Conservation (phyloP, 2,329 filamentous ascomycete species). For the Alternaria conjuncta region DNA sequence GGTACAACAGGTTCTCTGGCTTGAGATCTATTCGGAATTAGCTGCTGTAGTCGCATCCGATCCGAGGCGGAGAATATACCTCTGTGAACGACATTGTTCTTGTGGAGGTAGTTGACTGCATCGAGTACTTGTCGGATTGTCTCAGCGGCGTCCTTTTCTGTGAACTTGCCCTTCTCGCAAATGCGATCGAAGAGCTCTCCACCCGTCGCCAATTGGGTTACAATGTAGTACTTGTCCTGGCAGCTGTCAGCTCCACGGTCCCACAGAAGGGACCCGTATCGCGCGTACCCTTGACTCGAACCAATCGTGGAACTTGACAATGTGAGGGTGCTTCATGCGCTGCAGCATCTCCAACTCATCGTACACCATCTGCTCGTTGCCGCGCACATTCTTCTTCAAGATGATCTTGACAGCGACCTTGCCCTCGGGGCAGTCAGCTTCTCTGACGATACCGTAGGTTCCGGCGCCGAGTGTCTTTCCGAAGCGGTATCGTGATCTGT, state of each 20-base stretch:
- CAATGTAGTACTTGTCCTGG: constrained; percentile 99
- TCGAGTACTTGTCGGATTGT: constrained; percentile 93
- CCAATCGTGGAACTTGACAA: constrained; percentile 98
- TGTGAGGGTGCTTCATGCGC: constrained; percentile 88
- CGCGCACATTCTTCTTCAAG: constrained; percentile 98
- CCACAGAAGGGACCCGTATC: background rate
- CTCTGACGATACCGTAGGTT: constrained; percentile 97
- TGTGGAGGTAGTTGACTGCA: constrained; percentile 92
- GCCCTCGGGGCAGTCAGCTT: constrained; percentile 83
- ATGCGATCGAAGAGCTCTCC: constrained; percentile 98
- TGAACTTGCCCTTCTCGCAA: constrained; percentile 97
- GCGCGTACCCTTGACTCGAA: constrained; percentile 88
- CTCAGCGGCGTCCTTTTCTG: constrained; percentile 95
- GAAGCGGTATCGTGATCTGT: constrained; percentile 85
- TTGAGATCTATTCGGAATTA: constrained; percentile 76
- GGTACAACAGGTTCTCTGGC: constrained; percentile 95
- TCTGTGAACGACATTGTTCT: constrained; percentile 94
- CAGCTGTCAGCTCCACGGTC: constrained; percentile 21
- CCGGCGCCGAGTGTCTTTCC: constrained; percentile 93
- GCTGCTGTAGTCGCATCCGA: constrained; percentile 1
- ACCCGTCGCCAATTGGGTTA: constrained; percentile 93
- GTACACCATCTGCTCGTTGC: constrained; percentile 98
- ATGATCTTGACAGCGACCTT: constrained; percentile 99
- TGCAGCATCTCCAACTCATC: constrained; percentile 96
- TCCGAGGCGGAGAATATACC: constrained; percentile 59